Conservation (phyloP, 2,329 filamentous ascomycete genomes). For the Pseudopyricularia javanii region DNA sequence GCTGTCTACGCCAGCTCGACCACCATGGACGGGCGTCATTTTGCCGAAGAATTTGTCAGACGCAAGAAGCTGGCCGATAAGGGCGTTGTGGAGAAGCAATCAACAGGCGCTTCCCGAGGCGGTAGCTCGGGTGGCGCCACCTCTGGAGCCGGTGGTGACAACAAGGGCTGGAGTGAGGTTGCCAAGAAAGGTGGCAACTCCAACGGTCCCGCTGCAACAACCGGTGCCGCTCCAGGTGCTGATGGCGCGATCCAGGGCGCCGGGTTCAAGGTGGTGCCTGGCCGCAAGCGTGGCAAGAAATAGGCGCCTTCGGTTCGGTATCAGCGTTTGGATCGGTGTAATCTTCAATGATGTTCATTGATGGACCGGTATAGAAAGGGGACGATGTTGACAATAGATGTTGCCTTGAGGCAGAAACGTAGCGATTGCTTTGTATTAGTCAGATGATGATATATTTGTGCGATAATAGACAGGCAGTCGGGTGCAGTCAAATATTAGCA, state of each 20-base stretch:
- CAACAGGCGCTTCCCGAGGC: slow-evolving; percentile 38
- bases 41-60: slow-evolving; percentile 87
- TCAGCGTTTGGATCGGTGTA: neutral
- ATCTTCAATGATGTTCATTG: too few relatives aligned
- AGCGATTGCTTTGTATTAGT: too few relatives aligned
- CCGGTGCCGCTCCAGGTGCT: slow-evolving; percentile 20
- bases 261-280: slow-evolving; percentile 80
- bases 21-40: slow-evolving; percentile 85
- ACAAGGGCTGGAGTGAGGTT: slow-evolving; percentile 82
- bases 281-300: slow-evolving; percentile 87
- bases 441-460: too few relatives aligned
- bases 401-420: too few relatives aligned
- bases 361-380: too few relatives aligned
- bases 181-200: slow-evolving; percentile 71
- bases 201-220: neutral
- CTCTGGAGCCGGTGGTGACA: slow-evolving; percentile 13
- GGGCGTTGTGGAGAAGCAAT: slow-evolving; percentile 65
- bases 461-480: too few relatives aligned
- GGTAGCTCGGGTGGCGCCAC: slow-evolving; percentile 26
- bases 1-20: slow-evolving; percentile 77
- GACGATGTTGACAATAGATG: too few relatives aligned
- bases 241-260: slow-evolving; percentile 25
- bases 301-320: slow-evolving; percentile 16
- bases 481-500: too few relatives aligned
- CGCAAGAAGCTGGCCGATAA: slow-evolving; percentile 89